phyloP scores from a whole-genome alignment of 352 stramenopile genomes.

The Thraustochytrium sp. region DNA sequence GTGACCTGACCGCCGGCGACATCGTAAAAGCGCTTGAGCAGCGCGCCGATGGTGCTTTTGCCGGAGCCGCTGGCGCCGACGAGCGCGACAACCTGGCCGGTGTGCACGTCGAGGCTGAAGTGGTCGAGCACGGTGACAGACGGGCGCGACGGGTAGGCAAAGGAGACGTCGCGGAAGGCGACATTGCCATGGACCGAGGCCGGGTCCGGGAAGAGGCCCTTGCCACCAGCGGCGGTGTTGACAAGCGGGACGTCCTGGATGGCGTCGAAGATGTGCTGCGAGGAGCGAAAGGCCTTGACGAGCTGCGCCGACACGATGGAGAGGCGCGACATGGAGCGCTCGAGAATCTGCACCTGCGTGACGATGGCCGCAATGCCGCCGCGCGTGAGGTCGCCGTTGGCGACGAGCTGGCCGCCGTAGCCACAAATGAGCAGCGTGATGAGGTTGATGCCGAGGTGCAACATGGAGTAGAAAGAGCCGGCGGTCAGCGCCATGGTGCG shows the following conservation, averaged over 20 bases:
- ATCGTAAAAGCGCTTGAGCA: constrained; percentile 42
- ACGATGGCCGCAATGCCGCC: constrained; percentile 29
- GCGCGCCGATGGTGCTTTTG: constrained; percentile 26
- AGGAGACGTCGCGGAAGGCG: constrained; percentile 76
- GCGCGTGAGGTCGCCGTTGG: constrained; percentile 13
- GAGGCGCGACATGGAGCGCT: constrained; percentile 35
- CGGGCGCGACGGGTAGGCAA: constrained; percentile 77
- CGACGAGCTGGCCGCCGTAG: constrained; percentile 31
- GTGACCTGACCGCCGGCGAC: constrained; percentile 52
- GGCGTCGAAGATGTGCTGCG: constrained; percentile 42
- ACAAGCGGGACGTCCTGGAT: constrained; percentile 39
- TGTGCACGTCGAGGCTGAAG: constrained; percentile 58
- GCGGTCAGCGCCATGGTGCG: constrained; percentile 21
- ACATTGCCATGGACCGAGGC: constrained; percentile 51
- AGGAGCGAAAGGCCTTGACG: constrained; percentile 22
- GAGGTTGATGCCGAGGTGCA: constrained; percentile 34
- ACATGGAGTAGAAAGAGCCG: background rate
- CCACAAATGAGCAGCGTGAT: constrained; percentile 38
- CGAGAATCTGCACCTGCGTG: constrained; percentile 36
- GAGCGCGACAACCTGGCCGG: constrained; percentile 62
- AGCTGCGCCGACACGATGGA: constrained; percentile 14
- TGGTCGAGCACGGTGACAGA: constrained; percentile 65
- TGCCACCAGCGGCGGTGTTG: background rate
- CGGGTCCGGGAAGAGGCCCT: background rate
- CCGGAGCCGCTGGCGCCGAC: constrained; percentile 63